Conservation (phyloP, 202 grass and related monocot genomes). For the Zoysia matrella region DNA sequence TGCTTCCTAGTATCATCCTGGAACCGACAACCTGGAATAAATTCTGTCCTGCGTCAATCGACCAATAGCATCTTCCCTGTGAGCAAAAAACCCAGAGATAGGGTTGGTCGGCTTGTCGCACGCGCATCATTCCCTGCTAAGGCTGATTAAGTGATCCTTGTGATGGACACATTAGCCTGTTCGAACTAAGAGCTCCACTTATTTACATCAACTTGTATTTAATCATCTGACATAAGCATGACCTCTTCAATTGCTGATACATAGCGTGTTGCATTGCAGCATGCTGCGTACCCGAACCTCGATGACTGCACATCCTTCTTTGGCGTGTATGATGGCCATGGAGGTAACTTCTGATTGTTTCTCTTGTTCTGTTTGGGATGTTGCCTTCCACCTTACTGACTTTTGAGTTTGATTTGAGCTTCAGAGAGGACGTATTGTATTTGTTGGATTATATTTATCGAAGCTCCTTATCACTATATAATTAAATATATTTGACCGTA, state of each 20-base stretch:
- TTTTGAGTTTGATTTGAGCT: constrained; percentile 12
- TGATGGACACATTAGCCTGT: not conserved
- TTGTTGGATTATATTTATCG: constrained; percentile 1
- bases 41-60: not conserved
- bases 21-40: not conserved
- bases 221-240: not conserved
- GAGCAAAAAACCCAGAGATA: not conserved
- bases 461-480: not conserved
- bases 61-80: not conserved
- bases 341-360: constrained; percentile 61
- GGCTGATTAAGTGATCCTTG: not conserved
- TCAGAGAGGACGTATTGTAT: not conserved
- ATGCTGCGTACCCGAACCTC: constrained; percentile 67
- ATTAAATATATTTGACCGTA: not conserved
- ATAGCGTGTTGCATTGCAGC: constrained; percentile 51
- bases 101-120: not conserved
- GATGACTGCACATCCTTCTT: constrained; percentile 90
- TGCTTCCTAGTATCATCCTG: not conserved
- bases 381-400: not conserved
- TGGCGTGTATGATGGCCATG: constrained; percentile 95
- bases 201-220: not conserved
- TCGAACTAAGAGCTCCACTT: not conserved
- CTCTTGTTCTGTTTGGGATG: not conserved
- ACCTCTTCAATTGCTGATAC: constrained; percentile 35
- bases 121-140: not conserved